Percentiles rank a stretch among this genome's conserved stretches.
Evolutionary conservation across 257 asterid genomes (phyloP).

Genomic region (Solanum ossicruentum): DNA sequence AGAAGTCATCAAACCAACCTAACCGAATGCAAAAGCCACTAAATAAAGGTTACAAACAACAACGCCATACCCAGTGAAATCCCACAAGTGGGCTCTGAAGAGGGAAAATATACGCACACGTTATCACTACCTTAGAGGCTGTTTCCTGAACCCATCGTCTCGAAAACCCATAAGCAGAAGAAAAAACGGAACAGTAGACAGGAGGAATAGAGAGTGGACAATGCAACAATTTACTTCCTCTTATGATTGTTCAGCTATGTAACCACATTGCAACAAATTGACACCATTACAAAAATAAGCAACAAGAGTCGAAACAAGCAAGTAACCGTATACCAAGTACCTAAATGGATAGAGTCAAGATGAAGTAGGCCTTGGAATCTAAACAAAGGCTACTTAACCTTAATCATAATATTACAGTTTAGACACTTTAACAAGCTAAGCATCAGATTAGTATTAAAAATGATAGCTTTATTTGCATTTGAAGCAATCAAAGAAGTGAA

Average conservation of each 20-base stretch:
- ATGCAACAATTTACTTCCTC: background rate
- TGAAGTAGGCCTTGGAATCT: background rate
- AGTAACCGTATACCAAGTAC: background rate
- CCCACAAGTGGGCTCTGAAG: no score
- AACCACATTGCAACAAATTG: background rate
- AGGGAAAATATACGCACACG: no score
- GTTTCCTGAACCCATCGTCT: no score
- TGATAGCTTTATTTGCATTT: slow-evolving; percentile 27
- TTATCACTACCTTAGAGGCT: no score
- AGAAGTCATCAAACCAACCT: background rate
- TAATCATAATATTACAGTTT: background rate
- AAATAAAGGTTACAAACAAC: background rate
- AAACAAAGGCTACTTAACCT: background rate
- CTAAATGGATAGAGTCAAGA: background rate
- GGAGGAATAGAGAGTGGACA: background rate
- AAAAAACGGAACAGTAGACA: background rate
- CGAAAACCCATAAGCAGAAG: no score
- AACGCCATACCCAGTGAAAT: no score
- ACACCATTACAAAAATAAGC: background rate
- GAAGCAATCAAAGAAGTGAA: slow-evolving; percentile 46
- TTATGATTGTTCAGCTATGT: background rate
- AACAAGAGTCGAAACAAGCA: background rate
- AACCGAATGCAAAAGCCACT: background rate
- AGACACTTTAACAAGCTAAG: background rate
- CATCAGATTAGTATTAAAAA: slow-evolving; percentile 20